Conservation (phyloP, 2,329 filamentous ascomycete species). For the Cladosporium sp. region DNA sequence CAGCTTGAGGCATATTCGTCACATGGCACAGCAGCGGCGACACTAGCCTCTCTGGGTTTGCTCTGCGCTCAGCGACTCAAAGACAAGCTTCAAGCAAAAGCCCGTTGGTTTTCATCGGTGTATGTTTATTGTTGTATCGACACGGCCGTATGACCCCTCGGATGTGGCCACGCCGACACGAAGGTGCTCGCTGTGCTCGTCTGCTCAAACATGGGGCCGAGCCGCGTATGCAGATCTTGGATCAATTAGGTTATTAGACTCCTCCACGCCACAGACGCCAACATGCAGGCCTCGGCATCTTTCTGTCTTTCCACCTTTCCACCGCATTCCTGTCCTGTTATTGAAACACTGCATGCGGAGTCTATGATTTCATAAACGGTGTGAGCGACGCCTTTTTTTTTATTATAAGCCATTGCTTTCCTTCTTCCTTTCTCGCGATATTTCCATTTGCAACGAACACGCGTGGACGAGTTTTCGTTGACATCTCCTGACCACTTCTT, state of each 20-base stretch:
- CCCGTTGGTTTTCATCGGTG: too few relatives aligned
- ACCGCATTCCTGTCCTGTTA: not conserved
- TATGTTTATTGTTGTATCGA: not conserved
- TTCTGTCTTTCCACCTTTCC: not conserved
- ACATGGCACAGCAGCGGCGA: not conserved
- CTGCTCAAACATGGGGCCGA: not conserved
- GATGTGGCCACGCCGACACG: not conserved
- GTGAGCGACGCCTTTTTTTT: not conserved
- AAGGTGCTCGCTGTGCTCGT: not conserved
- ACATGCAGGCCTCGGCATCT: not conserved
- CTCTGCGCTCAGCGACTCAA: not conserved
- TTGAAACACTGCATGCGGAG: not conserved
- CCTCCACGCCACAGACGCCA: not conserved
- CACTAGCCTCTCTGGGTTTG: not conserved
- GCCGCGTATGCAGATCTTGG: slow-evolving; percentile 3
- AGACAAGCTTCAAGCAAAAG: not conserved
- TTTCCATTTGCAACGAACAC: not conserved
- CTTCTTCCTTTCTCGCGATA: not conserved
- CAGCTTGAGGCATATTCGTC: not conserved
- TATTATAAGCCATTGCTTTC: not conserved
- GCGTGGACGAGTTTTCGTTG: not conserved
- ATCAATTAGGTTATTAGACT: slow-evolving; percentile 6
- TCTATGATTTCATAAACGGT: not conserved
- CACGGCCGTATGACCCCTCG: not conserved
- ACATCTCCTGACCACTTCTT: not conserved